Conservation (phyloP, 2,329 filamentous ascomycete species). For the Aureobasidium mangrovei region DNA sequence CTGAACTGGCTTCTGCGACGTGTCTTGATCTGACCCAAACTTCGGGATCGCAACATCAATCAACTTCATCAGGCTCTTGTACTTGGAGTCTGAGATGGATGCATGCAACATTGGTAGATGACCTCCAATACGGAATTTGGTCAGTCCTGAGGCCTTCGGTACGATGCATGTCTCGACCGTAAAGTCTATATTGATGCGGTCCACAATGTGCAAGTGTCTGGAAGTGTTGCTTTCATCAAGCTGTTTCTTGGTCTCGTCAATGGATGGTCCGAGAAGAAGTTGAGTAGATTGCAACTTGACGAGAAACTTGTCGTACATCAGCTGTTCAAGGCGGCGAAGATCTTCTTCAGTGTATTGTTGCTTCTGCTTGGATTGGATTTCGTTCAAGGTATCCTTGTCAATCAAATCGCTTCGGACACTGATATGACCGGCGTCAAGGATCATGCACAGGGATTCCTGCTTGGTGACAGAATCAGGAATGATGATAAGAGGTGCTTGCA, state of each 20-base stretch:
- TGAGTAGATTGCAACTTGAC: slow-evolving; percentile 92
- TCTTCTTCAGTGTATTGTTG: slow-evolving; percentile 84
- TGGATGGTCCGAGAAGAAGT: slow-evolving; percentile 86
- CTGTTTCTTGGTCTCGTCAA: slow-evolving; percentile 80
- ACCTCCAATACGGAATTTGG: slow-evolving; percentile 83
- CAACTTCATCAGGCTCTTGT: slow-evolving; percentile 92
- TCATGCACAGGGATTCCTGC: slow-evolving; percentile 74
- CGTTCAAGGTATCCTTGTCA: slow-evolving; percentile 78
- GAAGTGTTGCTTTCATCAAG: slow-evolving; percentile 55
- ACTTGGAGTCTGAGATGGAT: slow-evolving; percentile 87
- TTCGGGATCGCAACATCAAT: slow-evolving; percentile 93
- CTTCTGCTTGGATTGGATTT: slow-evolving; percentile 84
- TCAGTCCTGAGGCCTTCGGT: slow-evolving; percentile 89
- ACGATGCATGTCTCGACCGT: slow-evolving; percentile 92
- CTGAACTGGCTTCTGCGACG: neutral
- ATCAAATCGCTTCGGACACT: slow-evolving; percentile 91
- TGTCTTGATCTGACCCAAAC: slow-evolving; percentile 46
- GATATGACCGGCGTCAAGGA: slow-evolving; percentile 91
- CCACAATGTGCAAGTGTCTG: slow-evolving; percentile 78
- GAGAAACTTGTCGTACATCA: slow-evolving; percentile 97
- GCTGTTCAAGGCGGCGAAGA: slow-evolving; percentile 72
- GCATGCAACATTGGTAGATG: slow-evolving; percentile 88
- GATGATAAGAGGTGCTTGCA: slow-evolving; percentile 93
- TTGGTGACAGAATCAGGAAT: slow-evolving; percentile 86
- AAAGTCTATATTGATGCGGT: slow-evolving; percentile 96